Conservation (phyloP, 345 rosid species). For the Citrus unshiu region DNA sequence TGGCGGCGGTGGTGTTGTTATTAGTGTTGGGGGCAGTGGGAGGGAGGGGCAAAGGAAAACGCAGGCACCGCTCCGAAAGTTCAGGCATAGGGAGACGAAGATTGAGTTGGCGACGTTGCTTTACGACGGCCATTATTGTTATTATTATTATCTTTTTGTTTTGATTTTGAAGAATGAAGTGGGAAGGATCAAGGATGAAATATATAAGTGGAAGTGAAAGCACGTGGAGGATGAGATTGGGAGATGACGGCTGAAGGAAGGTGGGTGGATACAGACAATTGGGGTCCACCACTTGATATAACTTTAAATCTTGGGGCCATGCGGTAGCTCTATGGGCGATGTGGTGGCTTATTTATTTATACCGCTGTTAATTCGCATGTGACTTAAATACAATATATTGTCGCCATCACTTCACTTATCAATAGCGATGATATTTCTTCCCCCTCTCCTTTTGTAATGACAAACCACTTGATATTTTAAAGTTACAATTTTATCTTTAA, state of each 20-base stretch:
- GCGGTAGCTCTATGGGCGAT: background rate
- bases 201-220: constrained; percentile 16
- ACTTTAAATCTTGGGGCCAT: background rate
- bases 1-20: background rate
- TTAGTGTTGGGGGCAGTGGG: constrained; percentile 22
- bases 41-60: constrained; percentile 51
- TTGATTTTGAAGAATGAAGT: background rate
- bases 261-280: constrained; percentile 13
- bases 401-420: background rate
- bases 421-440: too few relatives aligned
- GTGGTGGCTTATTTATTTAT: background rate
- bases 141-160: background rate
- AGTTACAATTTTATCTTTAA: too few relatives aligned
- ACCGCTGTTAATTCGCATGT: background rate
- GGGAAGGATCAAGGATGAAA: background rate
- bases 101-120: constrained; percentile 78
- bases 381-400: background rate
- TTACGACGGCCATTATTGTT: constrained; percentile 57
- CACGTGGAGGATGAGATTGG: constrained; percentile 1
- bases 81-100: constrained; percentile 72
- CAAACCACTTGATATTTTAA: too few relatives aligned
- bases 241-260: constrained; percentile 8
- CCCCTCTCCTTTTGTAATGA: too few relatives aligned
- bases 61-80: constrained; percentile 42
- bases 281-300: background rate